phyloP scores from a whole-genome alignment of 495 filamentous ascomycete species.

The Tuber magnatum region DNA sequence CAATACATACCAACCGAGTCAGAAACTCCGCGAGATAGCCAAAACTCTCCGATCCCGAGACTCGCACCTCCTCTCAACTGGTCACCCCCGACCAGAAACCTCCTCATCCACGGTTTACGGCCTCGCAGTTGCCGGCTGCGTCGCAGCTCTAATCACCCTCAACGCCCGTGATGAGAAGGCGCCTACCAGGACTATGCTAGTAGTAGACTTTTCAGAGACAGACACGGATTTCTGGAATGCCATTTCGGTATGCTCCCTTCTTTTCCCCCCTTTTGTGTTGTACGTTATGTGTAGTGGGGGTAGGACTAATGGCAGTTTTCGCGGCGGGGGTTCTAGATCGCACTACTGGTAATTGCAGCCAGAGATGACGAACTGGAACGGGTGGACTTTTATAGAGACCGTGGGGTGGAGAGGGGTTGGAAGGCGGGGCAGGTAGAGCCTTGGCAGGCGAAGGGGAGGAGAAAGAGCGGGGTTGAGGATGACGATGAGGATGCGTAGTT shows the following conservation, averaged over 20 bases:
- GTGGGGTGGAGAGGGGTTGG: conserved; percentile 14
- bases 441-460: conserved; percentile 27
- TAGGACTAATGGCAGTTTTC: not conserved
- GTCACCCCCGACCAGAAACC: conserved; percentile 8
- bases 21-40: conserved; percentile 35
- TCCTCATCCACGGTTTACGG: conserved; percentile 42
- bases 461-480: conserved; percentile 16
- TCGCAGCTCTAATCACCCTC: conserved; percentile 42
- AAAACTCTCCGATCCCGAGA: conserved; percentile 30
- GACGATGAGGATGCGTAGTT: conserved; percentile 28
- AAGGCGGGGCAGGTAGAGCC: conserved; percentile 13
- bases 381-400: conserved; percentile 25
- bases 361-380: conserved; percentile 35
- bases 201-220: conserved; percentile 42
- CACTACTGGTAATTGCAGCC: conserved; percentile 38
- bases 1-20: conserved; percentile 8
- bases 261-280: conserved; percentile 15
- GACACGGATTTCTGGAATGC: conserved; percentile 45
- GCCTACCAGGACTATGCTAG: conserved; percentile 36
- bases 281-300: not conserved
- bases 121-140: conserved; percentile 41
- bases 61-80: conserved; percentile 19
- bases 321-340: conserved; percentile 11
- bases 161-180: conserved; percentile 29
- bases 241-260: conserved; percentile 31